Evolutionary conservation across 129 eudicot species (phyloP).

Genomic region (Flaveria linearis): DNA sequence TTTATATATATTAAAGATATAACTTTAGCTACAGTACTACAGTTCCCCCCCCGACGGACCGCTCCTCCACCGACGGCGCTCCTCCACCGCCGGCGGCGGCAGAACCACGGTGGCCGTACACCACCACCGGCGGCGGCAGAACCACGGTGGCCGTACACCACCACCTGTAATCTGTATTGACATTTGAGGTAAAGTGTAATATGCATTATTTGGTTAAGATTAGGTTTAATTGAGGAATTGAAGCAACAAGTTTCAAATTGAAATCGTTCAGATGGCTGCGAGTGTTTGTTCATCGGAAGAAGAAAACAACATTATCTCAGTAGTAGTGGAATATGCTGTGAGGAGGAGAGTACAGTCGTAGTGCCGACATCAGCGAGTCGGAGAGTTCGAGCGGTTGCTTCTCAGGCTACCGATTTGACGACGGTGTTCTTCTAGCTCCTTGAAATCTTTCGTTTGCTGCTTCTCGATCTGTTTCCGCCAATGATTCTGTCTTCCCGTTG

Average conservation of each 20-base stretch:
- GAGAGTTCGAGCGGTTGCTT: slow-evolving; percentile 69
- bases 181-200: slow-evolving; percentile 14
- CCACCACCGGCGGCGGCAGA: slow-evolving; percentile 12
- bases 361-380: slow-evolving; percentile 94
- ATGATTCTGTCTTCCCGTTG: slow-evolving; percentile 33
- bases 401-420: slow-evolving; percentile 46
- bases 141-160: not conserved
- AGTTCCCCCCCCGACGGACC: too few relatives aligned
- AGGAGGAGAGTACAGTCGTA: slow-evolving; percentile 58
- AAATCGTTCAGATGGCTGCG: slow-evolving; percentile 24
- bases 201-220: slow-evolving; percentile 16
- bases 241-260: slow-evolving; percentile 10
- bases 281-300: slow-evolving; percentile 72
- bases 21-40: too few relatives aligned
- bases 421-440: slow-evolving; percentile 50
- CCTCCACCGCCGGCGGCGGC: too few relatives aligned
- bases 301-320: slow-evolving; percentile 27
- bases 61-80: too few relatives aligned
- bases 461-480: slow-evolving; percentile 30
- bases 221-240: slow-evolving; percentile 14
- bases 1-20: too few relatives aligned
- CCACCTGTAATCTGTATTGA: not conserved
- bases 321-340: slow-evolving; percentile 60
- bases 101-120: too few relatives aligned
- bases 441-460: slow-evolving; percentile 49